Evolutionary conservation across 331 rosid genomes (phyloP).

Genomic region (Rhamnella rubrinervis): DNA sequence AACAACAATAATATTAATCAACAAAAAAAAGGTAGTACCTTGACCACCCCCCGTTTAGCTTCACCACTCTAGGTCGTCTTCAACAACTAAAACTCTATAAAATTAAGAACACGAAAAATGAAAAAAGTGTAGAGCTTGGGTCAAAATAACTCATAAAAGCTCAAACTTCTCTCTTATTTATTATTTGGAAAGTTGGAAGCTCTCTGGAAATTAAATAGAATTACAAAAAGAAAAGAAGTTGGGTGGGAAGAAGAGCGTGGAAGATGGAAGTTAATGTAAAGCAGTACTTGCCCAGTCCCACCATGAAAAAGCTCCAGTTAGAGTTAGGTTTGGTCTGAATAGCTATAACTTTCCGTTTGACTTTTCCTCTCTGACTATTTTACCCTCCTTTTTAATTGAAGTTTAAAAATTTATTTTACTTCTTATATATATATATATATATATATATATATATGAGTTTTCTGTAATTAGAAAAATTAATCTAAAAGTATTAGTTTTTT

Average conservation of each 20-base stretch:
- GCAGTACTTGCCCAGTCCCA: not conserved
- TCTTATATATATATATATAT: no score
- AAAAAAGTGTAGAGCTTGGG: not conserved
- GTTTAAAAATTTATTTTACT: no score
- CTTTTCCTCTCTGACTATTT: conserved; percentile 2
- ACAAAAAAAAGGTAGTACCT: conserved; percentile 5
- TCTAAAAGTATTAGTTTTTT: no score
- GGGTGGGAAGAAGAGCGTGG: conserved; percentile 12
- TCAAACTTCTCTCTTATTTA: not conserved
- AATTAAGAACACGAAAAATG: not conserved
- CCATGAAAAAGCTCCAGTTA: conserved; percentile 26
- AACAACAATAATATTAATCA: not conserved
- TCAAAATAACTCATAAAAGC: not conserved
- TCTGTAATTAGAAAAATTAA: no score
- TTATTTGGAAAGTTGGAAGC: not conserved
- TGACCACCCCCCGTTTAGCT: not conserved
- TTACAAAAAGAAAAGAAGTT: not conserved
- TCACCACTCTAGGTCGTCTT: conserved; percentile 8
- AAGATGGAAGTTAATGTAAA: conserved; percentile 5
- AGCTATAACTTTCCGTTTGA: conserved; percentile 23
- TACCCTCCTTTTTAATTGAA: not conserved
- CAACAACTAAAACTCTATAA: conserved; percentile 21
- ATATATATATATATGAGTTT: no score
- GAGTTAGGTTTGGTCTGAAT: no score
- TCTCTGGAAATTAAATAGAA: not conserved